Conservation (phyloP, 805 yeast genomes). For the Cyberlindnera amylophila region DNA sequence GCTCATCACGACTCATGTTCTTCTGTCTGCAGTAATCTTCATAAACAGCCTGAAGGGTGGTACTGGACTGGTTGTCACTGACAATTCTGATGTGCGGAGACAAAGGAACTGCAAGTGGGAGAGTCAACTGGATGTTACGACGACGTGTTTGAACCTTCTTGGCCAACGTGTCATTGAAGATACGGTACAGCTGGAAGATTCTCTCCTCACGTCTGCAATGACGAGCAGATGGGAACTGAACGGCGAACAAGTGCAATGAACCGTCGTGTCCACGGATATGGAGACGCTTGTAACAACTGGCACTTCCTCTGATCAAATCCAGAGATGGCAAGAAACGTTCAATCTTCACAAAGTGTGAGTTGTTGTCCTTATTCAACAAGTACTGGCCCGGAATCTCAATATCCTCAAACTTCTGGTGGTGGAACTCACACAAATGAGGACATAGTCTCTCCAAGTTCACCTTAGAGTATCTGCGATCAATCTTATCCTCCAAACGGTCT, state of each 20-base stretch:
- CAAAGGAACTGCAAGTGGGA: constrained; percentile 89
- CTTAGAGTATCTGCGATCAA: constrained; percentile 77
- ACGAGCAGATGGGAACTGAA: constrained; percentile 96
- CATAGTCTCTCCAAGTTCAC: constrained; percentile 86
- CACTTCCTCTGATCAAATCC: constrained; percentile 84
- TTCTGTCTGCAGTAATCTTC: constrained; percentile 78
- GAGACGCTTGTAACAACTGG: constrained; percentile 83
- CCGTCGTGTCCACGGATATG: constrained; percentile 94
- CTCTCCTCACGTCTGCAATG: constrained; percentile 96
- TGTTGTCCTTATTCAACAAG: constrained; percentile 80
- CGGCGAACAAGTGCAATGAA: constrained; percentile 85
- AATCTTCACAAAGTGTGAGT: constrained; percentile 86
- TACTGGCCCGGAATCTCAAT: constrained; percentile 98
- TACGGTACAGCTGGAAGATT: constrained; percentile 84
- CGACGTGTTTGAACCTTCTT: constrained; percentile 85
- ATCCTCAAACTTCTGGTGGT: constrained; percentile 96
- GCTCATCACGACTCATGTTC: constrained; percentile 80
- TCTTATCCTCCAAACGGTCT: constrained; percentile 83
- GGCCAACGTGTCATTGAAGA: constrained; percentile 76
- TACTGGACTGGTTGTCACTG: constrained; percentile 73
- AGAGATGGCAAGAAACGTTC: constrained; percentile 88
- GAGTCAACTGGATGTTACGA: constrained; percentile 76
- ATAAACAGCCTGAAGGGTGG: constrained; percentile 75
- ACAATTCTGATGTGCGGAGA: constrained; percentile 92
- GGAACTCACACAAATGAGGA: constrained; percentile 95